Conservation (phyloP, 345 rosid genomes). For the Limnanthes douglasii region DNA sequence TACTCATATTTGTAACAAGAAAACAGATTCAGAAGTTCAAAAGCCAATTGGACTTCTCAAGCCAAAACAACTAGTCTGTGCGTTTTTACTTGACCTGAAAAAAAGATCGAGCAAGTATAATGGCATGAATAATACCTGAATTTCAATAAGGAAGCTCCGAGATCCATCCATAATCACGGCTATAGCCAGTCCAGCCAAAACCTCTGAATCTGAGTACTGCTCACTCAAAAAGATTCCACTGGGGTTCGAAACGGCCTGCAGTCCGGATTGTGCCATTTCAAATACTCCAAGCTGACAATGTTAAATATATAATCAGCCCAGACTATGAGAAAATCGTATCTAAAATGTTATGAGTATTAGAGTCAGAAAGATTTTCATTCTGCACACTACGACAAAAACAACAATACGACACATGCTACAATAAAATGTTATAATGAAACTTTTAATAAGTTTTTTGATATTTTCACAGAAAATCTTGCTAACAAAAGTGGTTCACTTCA, state of each 20-base stretch:
- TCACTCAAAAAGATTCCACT: conserved; percentile 74
- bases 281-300: conserved; percentile 75
- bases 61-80: background rate
- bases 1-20: conserved; percentile 1
- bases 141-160: conserved; percentile 71
- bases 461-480: too few species aligned
- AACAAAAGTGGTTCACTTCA: too few species aligned
- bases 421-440: too few species aligned
- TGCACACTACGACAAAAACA: background rate
- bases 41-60: conserved; percentile 2
- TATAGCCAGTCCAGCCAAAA: conserved; percentile 84
- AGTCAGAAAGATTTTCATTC: too few species aligned
- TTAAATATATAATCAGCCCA: background rate
- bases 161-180: conserved; percentile 89
- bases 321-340: background rate
- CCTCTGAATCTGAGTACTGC: conserved; percentile 52
- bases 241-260: conserved; percentile 62
- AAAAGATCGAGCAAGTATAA: background rate
- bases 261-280: conserved; percentile 73
- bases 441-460: too few species aligned
- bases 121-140: conserved; percentile 37
- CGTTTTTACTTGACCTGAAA: too few species aligned
- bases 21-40: conserved; percentile 5
- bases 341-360: background rate
- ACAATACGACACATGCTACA: background rate